These are phyloP conservation scores for Kalmusia sp. DNA, from an alignment of 2,329 filamentous ascomycete genomes.

Conservation along the genomic window DNA sequence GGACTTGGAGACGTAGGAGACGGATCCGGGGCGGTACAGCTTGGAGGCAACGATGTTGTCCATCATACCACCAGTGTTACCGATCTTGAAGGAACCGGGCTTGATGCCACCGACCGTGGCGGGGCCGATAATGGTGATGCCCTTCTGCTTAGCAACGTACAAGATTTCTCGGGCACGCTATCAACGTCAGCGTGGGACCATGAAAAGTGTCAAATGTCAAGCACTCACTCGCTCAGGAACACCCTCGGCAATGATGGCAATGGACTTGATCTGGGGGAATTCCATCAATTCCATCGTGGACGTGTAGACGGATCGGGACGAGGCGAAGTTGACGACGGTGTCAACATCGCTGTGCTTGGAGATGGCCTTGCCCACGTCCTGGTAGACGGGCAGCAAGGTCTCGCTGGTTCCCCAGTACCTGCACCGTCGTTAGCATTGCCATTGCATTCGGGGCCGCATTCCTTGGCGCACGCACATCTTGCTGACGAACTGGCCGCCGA, in stretches of 20 bases:
- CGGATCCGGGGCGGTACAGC: constrained; percentile 98
- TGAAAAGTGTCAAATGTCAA: neutral
- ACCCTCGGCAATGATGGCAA: constrained; percentile 99
- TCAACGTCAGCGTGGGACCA: constrained; percentile 20
- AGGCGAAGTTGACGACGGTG: constrained; percentile 99
- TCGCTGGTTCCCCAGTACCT: constrained; percentile 99
- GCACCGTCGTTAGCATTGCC: constrained; percentile 24
- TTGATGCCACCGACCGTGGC: constrained; percentile 99
- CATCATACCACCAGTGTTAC: constrained; percentile 99
- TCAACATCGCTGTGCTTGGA: constrained; percentile 97
- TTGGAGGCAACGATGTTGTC: constrained; percentile 99
- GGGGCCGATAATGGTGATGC: constrained; percentile 97
- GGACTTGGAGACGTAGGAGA: constrained; percentile 99
- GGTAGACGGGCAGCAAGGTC: constrained; percentile 97
- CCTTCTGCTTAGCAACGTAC: constrained; percentile 96
- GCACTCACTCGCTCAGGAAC: constrained; percentile 89
- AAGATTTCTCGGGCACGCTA: constrained; percentile 97
- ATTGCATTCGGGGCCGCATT: constrained; percentile 4
- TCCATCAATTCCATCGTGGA: constrained; percentile 99
- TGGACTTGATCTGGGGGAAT: constrained; percentile 94
- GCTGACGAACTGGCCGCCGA: constrained; percentile 99
- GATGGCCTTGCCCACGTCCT: constrained; percentile 89
- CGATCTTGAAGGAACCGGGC: constrained; percentile 99
- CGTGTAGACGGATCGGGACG: constrained; percentile 96
- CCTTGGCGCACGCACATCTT: constrained; percentile 75